Evolutionary conservation across 192 early-diverging fungal species (phyloP), one percentile per base, ranked within the genome.

Genomic region (Ramicandelaber brevisporus): DNA sequence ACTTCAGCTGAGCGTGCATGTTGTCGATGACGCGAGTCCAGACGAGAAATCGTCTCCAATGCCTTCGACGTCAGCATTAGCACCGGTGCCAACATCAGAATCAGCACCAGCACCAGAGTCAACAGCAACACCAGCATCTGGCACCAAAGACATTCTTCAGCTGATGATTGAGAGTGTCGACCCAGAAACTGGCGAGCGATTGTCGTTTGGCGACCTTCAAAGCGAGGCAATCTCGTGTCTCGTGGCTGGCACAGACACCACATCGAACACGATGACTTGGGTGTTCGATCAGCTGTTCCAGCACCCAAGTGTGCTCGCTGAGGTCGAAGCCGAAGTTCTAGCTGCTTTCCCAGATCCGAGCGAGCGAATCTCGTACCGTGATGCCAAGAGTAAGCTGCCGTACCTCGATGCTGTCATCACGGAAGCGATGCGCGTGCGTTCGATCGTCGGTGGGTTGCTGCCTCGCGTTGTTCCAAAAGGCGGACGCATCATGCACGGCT

Each of bases 361-460:
- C 7, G 2, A 27, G 11, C 26, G 26, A 3, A 47, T 51, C 18
- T 30, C 23, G 6, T 40, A 50, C 21, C 23, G 18, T 17, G 41
- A 50, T 8, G 34, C 43, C 33, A 33, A 37, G 15, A 20, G 28
- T 8, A 26, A 37, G 13, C 38, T 57, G 21, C 44, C 48, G 1
- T 57, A 47, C 34, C 20, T 51, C 13, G 40, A 47, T 14, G 54
- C 48, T 0, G 50, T 50, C 11, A 11, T 57, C 17, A 36, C 40
- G 25, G 48, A 57, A 30, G 39, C 44, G 0, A 13, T 57, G 44
- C 48, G 48, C 3, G 20, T 57, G n/a, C 28, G 31, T 1, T 41
- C 54, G 19, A 37, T 46, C 10, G 15, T 17, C 0, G 12, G 19
- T 21, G 0, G 2, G 3, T 5, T 2, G 3, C 1, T 38, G 14